These are phyloP conservation scores for Monilinia fructicola DNA, from an alignment of 2,329 filamentous ascomycete genomes.

Conservation along the genomic window DNA sequence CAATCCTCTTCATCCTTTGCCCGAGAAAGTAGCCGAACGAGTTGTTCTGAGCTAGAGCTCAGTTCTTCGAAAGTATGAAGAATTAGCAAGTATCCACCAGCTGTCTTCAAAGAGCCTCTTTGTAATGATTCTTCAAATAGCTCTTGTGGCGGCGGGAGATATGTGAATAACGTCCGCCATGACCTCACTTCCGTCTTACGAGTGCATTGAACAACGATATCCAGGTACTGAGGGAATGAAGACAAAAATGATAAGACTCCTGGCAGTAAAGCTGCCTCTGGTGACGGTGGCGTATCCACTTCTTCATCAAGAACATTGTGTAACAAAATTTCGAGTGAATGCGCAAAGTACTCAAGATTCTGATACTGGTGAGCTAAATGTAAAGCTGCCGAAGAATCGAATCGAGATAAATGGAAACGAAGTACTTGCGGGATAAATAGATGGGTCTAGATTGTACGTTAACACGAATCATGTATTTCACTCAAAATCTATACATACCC, in stretches of 20 bases:
- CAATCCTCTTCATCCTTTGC: conserved; percentile 86
- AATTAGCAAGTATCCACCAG: conserved; percentile 92
- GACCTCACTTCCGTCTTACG: conserved; percentile 94
- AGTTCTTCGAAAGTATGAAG: conserved; percentile 79
- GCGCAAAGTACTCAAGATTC: conserved; percentile 84
- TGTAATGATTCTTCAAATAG: conserved; percentile 91
- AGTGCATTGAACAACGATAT: conserved; percentile 95
- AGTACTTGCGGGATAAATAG: conserved; percentile 89
- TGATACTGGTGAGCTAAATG: conserved; percentile 83
- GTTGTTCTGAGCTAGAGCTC: conserved; percentile 68
- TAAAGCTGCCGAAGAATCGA: conserved; percentile 77
- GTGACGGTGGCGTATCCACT: conserved; percentile 69
- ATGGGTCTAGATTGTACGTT: conserved; percentile 64
- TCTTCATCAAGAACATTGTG: conserved; percentile 95
- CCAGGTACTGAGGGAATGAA: conserved; percentile 81
- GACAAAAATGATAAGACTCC: conserved; percentile 64
- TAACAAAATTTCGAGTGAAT: conserved; percentile 86
- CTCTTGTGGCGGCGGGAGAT: conserved; percentile 85
- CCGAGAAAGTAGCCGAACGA: conserved; percentile 75
- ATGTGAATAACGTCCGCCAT: conserved; percentile 90
- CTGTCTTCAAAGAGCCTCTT: conserved; percentile 85
- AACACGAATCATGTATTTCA: conserved; percentile 19
- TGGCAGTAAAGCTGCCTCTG: conserved; percentile 64
- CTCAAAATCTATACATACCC: conserved; percentile 59
- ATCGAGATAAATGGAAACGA: conserved; percentile 72